Percentiles rank a stretch among this genome's conserved stretches.
These are phyloP conservation scores for Arthrinium phaeospermum DNA, from an alignment of 2,329 filamentous ascomycete species.

Conservation along the genomic window DNA sequence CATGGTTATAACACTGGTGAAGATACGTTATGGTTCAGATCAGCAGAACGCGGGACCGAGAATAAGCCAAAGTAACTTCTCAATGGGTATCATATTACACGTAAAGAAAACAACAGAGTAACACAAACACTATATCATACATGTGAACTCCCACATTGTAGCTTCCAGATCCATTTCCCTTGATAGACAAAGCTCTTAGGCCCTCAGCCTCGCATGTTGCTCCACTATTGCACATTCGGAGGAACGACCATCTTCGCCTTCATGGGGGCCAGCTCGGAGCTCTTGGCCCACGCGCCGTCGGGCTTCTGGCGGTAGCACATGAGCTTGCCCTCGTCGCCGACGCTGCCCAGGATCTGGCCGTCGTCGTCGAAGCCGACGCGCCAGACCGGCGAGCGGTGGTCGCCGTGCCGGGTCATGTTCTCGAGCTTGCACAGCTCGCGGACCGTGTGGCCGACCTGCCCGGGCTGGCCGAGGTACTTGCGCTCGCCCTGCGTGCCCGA, in stretches of 20 bases:
- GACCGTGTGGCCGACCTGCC: conserved; percentile 68
- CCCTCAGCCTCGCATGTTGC: not conserved
- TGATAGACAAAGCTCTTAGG: not conserved
- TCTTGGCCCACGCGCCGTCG: conserved; percentile 63
- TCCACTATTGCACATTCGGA: conserved; percentile 27
- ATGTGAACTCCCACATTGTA: too few species aligned
- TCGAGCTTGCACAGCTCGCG: conserved; percentile 71
- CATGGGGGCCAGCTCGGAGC: conserved; percentile 63
- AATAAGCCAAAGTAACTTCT: not conserved
- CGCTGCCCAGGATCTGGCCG: conserved; percentile 76
- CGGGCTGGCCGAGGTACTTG: conserved; percentile 62
- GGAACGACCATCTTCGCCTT: conserved; percentile 59
- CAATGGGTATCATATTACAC: conserved; percentile 19
- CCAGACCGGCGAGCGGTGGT: conserved; percentile 76
- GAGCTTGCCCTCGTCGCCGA: conserved; percentile 75
- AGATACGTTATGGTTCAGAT: too few species aligned
- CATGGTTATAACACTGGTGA: not conserved
- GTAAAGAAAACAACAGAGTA: not conserved
- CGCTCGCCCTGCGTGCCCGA: conserved; percentile 53
- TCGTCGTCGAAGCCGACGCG: conserved; percentile 72
- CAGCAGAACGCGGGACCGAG: not conserved
- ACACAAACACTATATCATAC: not conserved
- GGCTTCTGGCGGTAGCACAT: conserved; percentile 67
- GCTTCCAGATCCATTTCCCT: not conserved
- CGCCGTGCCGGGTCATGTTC: conserved; percentile 69